phyloP scores from a whole-genome alignment of 2,329 filamentous ascomycete species.

The Alternaria sp. region DNA sequence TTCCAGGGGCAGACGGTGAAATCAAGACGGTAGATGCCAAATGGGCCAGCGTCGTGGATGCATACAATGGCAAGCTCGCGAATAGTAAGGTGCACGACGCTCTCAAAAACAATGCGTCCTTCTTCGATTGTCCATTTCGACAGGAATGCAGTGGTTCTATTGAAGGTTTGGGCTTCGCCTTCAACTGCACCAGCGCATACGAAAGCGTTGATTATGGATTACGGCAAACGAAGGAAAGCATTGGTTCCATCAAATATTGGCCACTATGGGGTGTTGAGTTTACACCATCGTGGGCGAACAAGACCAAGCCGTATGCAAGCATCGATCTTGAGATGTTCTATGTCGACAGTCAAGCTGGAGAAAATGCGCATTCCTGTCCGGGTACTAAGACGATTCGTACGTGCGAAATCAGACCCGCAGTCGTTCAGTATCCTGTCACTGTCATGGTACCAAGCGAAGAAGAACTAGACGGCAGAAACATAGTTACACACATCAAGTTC shows the following conservation, averaged over 20 bases:
- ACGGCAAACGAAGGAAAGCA: no score
- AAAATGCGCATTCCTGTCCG: conserved; percentile 17
- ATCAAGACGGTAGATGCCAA: conserved; percentile 26
- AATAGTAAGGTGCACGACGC: conserved; percentile 31
- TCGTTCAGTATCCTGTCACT: conserved; percentile 29
- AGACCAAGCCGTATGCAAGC: conserved; percentile 21
- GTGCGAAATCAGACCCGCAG: conserved; percentile 25
- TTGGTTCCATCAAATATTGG: no score
- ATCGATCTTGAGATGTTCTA: conserved; percentile 27
- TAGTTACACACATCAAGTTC: conserved; percentile 33
- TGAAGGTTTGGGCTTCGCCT: conserved; percentile 24
- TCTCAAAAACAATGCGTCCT: conserved; percentile 17
- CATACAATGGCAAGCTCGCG: conserved; percentile 30
- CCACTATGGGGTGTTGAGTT: conserved; percentile 26
- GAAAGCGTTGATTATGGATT: conserved; percentile 22
- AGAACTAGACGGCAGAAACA: conserved; percentile 25
- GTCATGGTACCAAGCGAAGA: conserved; percentile 33
- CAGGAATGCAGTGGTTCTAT: conserved; percentile 28
- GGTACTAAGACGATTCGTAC: conserved; percentile 20
- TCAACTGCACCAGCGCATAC: conserved; percentile 18
- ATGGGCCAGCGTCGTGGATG: conserved; percentile 27
- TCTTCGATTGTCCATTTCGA: conserved; percentile 27
- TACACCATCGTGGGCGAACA: conserved; percentile 14
- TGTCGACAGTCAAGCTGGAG: conserved; percentile 21
- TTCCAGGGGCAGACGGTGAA: conserved; percentile 22